Conservation (phyloP, 139 green algal species). For the Chlamydomonas schloesseri region DNA sequence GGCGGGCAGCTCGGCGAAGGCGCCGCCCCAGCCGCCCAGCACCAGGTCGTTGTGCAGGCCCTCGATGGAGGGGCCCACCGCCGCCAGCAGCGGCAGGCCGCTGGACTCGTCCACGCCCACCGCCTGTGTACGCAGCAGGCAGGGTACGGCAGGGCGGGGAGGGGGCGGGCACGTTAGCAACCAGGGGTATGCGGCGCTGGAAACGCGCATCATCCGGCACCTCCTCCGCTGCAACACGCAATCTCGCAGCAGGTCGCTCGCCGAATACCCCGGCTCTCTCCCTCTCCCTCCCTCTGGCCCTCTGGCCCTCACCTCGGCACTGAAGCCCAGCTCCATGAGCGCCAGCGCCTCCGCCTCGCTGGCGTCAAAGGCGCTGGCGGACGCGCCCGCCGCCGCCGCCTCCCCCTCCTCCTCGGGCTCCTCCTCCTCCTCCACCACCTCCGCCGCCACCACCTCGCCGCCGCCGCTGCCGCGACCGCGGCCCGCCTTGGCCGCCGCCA, state of each 20-base stretch:
- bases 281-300: no score
- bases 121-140: background rate
- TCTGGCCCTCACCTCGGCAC: background rate
- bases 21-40: background rate
- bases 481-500: no score
- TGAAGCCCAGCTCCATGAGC: conserved; percentile 24
- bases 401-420: background rate
- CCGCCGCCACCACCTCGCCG: background rate
- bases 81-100: background rate
- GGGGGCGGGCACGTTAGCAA: no score
- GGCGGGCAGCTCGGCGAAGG: background rate
- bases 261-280: no score
- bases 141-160: background rate
- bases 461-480: no score
- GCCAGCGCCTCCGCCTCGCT: conserved; percentile 20
- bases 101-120: background rate
- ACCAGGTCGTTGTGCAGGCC: conserved; percentile 1
- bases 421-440: background rate
- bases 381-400: background rate
- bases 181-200: no score
- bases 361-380: no score
- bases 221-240: no score
- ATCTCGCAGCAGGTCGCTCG: no score
- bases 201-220: no score
- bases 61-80: background rate